These are phyloP conservation scores for Eimeria maxima DNA, from an alignment of 169 alveolate genomes.

Conservation along the genomic window DNA sequence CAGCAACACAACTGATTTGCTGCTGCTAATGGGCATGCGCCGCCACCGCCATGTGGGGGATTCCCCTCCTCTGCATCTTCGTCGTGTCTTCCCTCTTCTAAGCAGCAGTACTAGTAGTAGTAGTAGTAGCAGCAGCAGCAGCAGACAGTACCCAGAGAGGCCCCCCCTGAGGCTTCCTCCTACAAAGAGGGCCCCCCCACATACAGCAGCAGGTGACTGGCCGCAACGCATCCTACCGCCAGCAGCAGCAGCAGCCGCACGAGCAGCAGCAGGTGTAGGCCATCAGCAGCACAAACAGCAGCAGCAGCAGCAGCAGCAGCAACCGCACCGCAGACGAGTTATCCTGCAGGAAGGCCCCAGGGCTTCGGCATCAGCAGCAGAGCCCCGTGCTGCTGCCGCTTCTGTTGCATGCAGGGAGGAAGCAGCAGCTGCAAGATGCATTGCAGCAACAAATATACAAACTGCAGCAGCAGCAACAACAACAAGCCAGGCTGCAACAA, in stretches of 20 bases:
- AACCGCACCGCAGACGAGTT: slow-evolving; percentile 23
- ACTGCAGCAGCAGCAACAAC: slow-evolving; percentile 22
- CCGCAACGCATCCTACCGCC: background rate
- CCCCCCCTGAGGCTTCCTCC: background rate
- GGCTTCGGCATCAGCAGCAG: background rate
- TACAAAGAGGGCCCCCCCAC: slow-evolving; percentile 12
- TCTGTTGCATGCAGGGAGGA: background rate
- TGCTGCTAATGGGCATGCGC: background rate
- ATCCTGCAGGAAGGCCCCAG: slow-evolving; percentile 51
- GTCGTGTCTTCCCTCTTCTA: too few relatives aligned
- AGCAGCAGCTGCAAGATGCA: background rate
- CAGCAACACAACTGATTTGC: background rate
- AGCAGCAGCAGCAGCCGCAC: slow-evolving; percentile 1
- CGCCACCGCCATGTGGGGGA: slow-evolving; percentile 24
- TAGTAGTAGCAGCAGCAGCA: background rate
- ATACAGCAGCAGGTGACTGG: background rate
- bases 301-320: slow-evolving; percentile 44
- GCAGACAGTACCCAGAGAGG: background rate
- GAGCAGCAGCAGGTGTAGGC: too few relatives aligned
- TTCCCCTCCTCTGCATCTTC: background rate
- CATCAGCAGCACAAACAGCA: background rate
- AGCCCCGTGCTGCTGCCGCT: background rate
- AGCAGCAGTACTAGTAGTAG: background rate
- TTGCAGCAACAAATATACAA: background rate
- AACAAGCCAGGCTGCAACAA: background rate